Base-by-base conservation (phyloP, 75 land plant genomes). In the Pseudotsuga menziesii region DNA sequence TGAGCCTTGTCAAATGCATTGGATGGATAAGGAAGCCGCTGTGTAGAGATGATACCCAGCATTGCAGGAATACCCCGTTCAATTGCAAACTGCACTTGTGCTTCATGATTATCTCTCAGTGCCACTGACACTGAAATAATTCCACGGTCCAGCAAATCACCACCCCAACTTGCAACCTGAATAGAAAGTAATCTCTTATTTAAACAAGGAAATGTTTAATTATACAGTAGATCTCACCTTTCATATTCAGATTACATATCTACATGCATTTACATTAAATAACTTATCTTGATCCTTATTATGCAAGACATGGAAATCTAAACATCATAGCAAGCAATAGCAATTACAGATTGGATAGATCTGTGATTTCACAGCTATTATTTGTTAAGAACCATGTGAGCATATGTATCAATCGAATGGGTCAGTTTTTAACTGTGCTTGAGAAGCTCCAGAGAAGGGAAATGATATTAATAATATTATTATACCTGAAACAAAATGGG, bases 141-240 rank as follows among this genome's bases (percentile, higher is more conserved):
- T 25, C 86, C 85, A 70, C 90, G 92, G 58, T 89, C 94, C 74
- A 96, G 77, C 78, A 96, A 64, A 81, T 91, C 87, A 63, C 94
- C 98, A 61, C 98, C 98, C 98, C 98, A 96, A 66, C 98, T 96
- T 23, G 98, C 98, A 62, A 95, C 98, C 98, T 95, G 80, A 54
- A 78, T 0, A 41, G 41, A 14, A 61, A 41, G 75, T 29, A 56
- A 15, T 29, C 9, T 56, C 7, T 64, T 35, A 64, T 35, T 35
- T 64, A 64, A 8, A 64, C 16, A 35, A 35, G 19, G 3, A 35
- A 35, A 32, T 64, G 25, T 41, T n/a, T 41, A 39, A 0, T 20
- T 36, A 41, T 22, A 64, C 6, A 20, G n/a, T 39, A 69, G 41
- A 41, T 44, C 48, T 19, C 5, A 27, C 19, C 17, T 5, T 7